Evolutionary conservation across 1,139 yeast species (phyloP), one percentile per base, ranked within the genome.

Genomic region (Protomyces macrosporus): DNA sequence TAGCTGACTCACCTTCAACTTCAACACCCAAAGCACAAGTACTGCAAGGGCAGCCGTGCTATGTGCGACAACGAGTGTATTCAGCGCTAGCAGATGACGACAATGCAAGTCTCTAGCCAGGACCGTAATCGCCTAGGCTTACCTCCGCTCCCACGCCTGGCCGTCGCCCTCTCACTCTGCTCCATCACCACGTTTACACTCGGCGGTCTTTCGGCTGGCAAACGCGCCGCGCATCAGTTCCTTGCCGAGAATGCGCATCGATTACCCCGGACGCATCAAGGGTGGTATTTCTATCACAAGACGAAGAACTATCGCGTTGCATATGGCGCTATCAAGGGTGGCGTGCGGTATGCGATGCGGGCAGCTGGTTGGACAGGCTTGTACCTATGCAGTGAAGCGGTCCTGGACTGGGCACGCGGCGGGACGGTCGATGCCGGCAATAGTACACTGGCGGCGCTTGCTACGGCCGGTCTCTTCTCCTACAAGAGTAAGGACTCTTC

Each of bases 261-360:
- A 55, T 76, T 90, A 67, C 96, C 96, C 3, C 79, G 76, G 32
- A 85, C 87, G 0, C 87, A 85, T 63, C 93, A 90, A 40, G 95
- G 93, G 0, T 89, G 96, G 96, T 90, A 87, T 72, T 87, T 87
- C 72, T 89, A 90, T 75, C 95, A 89, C 74, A 89, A 88, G 74
- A 81, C 90, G 69, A 89, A 88, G 76, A 87, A 88, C 74, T 88
- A 88, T 73, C 87, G 86, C 53, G 64, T 54, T 45, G 50, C 55
- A 56, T 51, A 14, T 34, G 63, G 63, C 12, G 63, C 57, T 9
- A 60, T 60, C 14, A 33, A 32, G 45, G 55, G 58, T 6, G 63
- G 63, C 4, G 55, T 60, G 50, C 42, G 40, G 58, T 53, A 53
- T 53, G 63, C 63, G 6, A 36, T 42, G 6, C 55, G 58, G 16